Evolutionary conservation across 345 rosid species (phyloP).

Genomic region (Eucalyptus erythrocorys): DNA sequence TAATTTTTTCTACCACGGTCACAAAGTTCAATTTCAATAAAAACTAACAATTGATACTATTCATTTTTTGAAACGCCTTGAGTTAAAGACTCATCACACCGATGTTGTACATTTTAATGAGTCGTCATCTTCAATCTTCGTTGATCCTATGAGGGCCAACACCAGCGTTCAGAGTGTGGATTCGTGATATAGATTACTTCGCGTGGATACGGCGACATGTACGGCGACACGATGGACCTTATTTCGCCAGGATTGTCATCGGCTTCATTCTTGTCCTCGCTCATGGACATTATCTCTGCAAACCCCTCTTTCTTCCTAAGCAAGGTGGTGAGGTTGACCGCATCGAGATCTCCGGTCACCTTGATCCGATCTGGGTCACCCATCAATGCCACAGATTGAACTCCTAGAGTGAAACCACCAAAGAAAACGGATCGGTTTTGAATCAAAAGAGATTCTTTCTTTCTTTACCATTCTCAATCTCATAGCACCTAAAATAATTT

Average conservation of each 20-base stretch:
- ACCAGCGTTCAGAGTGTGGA: not conserved
- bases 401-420: not conserved
- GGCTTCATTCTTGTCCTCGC: not conserved
- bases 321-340: not conserved
- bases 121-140: not conserved
- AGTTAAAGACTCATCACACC: not conserved
- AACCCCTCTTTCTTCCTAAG: not conserved
- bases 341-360: not conserved
- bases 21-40: not conserved
- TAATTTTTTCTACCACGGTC: too few relatives aligned
- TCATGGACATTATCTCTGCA: not conserved
- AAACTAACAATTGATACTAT: not conserved
- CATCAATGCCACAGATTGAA: not conserved
- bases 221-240: rapidly evolving
- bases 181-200: not conserved
- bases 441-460: not conserved
- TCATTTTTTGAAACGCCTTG: not conserved
- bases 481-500: not conserved
- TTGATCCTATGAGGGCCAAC: not conserved
- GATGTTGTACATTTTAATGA: not conserved
- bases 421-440: not conserved
- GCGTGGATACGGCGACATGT: not conserved
- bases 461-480: not conserved
- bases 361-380: not conserved
- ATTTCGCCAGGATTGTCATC: not conserved